Base-by-base conservation (phyloP, 352 stramenopile genomes). In the Globisporangium middletonii region DNA sequence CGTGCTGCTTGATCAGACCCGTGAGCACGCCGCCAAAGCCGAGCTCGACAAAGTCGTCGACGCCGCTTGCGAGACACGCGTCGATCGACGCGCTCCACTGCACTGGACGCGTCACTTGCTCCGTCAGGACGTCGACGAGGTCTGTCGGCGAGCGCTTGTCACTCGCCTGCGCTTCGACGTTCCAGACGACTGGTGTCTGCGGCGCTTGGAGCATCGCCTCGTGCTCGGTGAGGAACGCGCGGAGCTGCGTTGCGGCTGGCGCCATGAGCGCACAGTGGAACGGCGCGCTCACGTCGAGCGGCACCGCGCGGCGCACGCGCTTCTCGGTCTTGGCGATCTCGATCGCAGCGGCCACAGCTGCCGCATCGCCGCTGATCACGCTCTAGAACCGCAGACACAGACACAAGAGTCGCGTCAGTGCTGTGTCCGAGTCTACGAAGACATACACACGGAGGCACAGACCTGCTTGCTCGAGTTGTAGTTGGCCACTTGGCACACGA, bases 381-480 rank as follows among this genome's bases (percentile, higher is more conserved):
- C 66, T 72, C 66, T 77, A 56, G 9, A 23, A 5, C 9, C 12
- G 26, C 23, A 54, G 19, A 48, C 51, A 11, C 7, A 59, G 3
- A n/a, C 30, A 23, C 23, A 23, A 23, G 23, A 23, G 23, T 23
- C 23, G 23, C 23, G 26, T 38, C n/a, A 48, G 42, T 30, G 6
- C 45, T 35, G 37, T 15, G 37, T 42, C 37, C 37, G 37, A 42
- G 35, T 41, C 8, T 41, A 41, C 35, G 23, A 23, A 23, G 23
- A 41, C 4, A 47, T 26, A 4, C 42, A 3, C 18, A 46, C 33
- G 27, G 8, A 16, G 15, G 12, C 19, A 13, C 50, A 11, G 30
- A 80, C 80, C 75, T 96, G 86, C 68, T 89, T 91, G 64, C 63
- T 88, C 11, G 82, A 93, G 71, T 96, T 96, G 71, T 92, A 91